phyloP scores from a whole-genome alignment of 2,329 filamentous ascomycete genomes.

The Didymella segeticola region DNA sequence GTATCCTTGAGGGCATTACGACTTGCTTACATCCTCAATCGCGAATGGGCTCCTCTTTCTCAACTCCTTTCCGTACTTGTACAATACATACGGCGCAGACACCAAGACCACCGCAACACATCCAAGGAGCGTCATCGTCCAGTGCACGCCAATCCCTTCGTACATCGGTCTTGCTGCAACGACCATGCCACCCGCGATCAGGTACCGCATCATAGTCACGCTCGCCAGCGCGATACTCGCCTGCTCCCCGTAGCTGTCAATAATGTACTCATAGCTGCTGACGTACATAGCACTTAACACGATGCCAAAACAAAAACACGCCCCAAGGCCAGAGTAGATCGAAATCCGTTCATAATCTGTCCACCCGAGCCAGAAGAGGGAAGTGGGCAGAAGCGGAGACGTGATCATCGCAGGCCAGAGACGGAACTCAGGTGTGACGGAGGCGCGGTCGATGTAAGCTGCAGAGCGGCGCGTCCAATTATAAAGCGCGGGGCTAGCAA shows the following conservation, averaged over 20 bases:
- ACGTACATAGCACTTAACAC: conserved; percentile 56
- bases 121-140: conserved; percentile 52
- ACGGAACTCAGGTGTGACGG: conserved; percentile 72
- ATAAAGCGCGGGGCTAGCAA: background rate
- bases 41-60: conserved; percentile 21
- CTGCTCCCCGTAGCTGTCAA: conserved; percentile 52
- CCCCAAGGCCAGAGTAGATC: conserved; percentile 8
- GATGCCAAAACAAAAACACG: conserved; percentile 40
- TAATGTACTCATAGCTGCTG: conserved; percentile 44
- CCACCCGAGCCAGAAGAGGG: conserved; percentile 65
- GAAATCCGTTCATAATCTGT: background rate
- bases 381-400: conserved; percentile 73
- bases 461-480: background rate
- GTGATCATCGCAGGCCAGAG: conserved; percentile 70
- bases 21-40: background rate
- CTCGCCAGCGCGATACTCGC: conserved; percentile 52
- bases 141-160: conserved; percentile 50
- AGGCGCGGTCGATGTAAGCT: background rate
- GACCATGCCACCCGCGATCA: conserved; percentile 51
- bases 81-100: conserved; percentile 48
- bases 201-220: conserved; percentile 40
- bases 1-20: background rate
- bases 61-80: conserved; percentile 40
- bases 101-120: conserved; percentile 42
- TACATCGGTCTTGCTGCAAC: conserved; percentile 52